Conservation (phyloP, 2,329 filamentous ascomycete species). For the Periglandula ipomoeae region DNA sequence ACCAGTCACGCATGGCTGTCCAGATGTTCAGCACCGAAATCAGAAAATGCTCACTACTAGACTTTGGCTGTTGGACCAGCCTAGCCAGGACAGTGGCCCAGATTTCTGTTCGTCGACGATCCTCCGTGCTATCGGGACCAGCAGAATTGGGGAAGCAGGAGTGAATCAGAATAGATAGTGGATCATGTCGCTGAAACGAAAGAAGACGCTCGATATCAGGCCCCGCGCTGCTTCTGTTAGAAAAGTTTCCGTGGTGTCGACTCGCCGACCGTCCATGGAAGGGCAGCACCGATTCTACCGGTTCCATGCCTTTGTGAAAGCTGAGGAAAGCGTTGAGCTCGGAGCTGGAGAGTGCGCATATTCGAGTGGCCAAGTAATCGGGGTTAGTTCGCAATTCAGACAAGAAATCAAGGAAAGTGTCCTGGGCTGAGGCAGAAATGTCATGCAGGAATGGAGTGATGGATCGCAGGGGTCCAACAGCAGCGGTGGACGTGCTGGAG, state of each 20-base stretch:
- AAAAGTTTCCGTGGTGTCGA: conserved; percentile 35
- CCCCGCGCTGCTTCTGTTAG: conserved; percentile 37
- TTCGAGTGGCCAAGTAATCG: conserved; percentile 75
- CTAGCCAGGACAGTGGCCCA: conserved; percentile 85
- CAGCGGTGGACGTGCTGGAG: conserved; percentile 32
- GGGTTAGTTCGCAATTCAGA: conserved; percentile 76
- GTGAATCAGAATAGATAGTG: conserved; percentile 75
- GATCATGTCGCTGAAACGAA: conserved; percentile 82
- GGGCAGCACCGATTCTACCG: conserved; percentile 73
- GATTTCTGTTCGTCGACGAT: conserved; percentile 67
- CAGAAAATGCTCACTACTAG: conserved; percentile 70
- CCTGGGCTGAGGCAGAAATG: conserved; percentile 64
- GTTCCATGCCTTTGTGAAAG: conserved; percentile 70
- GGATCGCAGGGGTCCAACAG: conserved; percentile 27
- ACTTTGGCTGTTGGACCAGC: conserved; percentile 68
- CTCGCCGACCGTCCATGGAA: conserved; percentile 48
- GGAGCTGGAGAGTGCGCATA: conserved; percentile 63
- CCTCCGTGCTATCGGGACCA: conserved; percentile 72
- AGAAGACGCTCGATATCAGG: conserved; percentile 71
- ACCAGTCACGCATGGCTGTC: conserved; percentile 81
- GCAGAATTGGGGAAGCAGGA: conserved; percentile 84
- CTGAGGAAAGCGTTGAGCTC: conserved; percentile 72
- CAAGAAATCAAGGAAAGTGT: conserved; percentile 71
- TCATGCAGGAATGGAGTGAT: conserved; percentile 56
- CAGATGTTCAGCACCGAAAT: conserved; percentile 81